Percentiles rank a stretch among this genome's conserved stretches.
Conservation (phyloP, 306 rosid genomes). For the Medicago truncatula region MtrunA17r5.0-ANR NC_053048.1:5798501-5799000, state of each 20-base stretch:
- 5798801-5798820: neutral
- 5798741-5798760: neutral
- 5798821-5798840: neutral
- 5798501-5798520: neutral
- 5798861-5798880: constrained; percentile 9
- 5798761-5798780: neutral
- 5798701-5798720: too few species aligned
- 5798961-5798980: constrained; percentile 7
- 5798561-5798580: neutral
- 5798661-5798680: too few species aligned
- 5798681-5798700: too few species aligned
- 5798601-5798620: neutral
- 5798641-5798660: too few species aligned
- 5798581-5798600: neutral
- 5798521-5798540: neutral
- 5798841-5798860: neutral
- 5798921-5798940: neutral
- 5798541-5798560: neutral
- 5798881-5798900: neutral
- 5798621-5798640: too few species aligned
- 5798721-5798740: neutral
- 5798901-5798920: neutral
- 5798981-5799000: neutral
- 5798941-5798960: constrained; percentile 18
- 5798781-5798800: neutral